Conservation (phyloP, 140 eudicot species). For the Flaveria floridana region DNA sequence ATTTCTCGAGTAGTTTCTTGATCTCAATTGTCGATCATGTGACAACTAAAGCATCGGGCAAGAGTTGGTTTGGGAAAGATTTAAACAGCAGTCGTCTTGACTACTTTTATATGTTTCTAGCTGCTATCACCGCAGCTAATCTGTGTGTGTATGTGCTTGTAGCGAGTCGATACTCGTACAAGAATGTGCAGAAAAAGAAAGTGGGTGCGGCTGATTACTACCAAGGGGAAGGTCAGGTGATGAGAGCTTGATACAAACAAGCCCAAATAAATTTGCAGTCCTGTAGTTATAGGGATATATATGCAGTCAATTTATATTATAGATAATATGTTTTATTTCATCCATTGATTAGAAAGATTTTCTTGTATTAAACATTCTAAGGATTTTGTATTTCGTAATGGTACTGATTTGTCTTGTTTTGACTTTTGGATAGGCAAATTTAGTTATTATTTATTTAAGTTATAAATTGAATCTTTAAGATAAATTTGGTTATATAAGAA, state of each 20-base stretch:
- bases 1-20: constrained; percentile 61
- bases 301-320: neutral
- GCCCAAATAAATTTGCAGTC: constrained; percentile 22
- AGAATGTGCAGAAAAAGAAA: constrained; percentile 49
- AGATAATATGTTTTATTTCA: constrained; percentile 11
- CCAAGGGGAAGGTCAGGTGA: constrained; percentile 37
- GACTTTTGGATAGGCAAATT: neutral
- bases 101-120: constrained; percentile 59
- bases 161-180: constrained; percentile 59
- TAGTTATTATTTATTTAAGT: too few relatives aligned
- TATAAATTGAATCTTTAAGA: too few relatives aligned
- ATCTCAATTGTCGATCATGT: constrained; percentile 60
- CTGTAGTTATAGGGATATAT: constrained; percentile 27
- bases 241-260: constrained; percentile 34
- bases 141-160: constrained; percentile 47
- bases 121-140: constrained; percentile 45
- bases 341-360: constrained; percentile 20
- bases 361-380: neutral
- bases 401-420: neutral
- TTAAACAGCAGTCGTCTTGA: constrained; percentile 68
- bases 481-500: too few relatives aligned
- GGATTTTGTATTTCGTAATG: neutral
- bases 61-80: constrained; percentile 80
- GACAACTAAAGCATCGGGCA: constrained; percentile 40
- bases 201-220: constrained; percentile 49